A percentile compares a stretch with the other conserved stretches of the same genome.
Evolutionary conservation across 768 basidiomycete species (phyloP).

Genomic region (Suillus decipiens): DNA sequence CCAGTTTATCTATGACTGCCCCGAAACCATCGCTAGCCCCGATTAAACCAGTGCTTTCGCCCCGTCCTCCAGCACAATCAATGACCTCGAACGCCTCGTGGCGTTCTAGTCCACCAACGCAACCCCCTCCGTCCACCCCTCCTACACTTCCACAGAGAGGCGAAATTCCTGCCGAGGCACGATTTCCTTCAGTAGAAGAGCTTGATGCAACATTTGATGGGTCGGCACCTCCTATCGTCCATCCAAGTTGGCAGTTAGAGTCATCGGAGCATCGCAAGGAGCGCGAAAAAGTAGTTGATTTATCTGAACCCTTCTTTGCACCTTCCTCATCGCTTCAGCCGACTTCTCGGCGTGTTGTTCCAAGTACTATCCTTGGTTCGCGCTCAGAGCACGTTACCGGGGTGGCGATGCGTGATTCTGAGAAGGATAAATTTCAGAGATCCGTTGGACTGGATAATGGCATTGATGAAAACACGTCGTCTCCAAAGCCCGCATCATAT

Average conservation of each 20-base stretch:
- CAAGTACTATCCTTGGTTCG: constrained; percentile 32
- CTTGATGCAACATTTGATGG: constrained; percentile 58
- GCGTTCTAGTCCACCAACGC: constrained; percentile 21
- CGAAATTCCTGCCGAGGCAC: constrained; percentile 59
- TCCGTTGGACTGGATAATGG: constrained; percentile 20
- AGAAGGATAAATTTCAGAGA: constrained; percentile 14
- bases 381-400: constrained; percentile 63
- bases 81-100: constrained; percentile 20
- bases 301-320: constrained; percentile 23
- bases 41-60: constrained; percentile 30
- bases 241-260: constrained; percentile 21
- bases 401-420: constrained; percentile 47
- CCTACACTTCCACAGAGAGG: constrained; percentile 38
- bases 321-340: constrained; percentile 25
- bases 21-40: constrained; percentile 21
- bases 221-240: constrained; percentile 21
- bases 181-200: constrained; percentile 89
- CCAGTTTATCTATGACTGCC: constrained; percentile 18
- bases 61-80: constrained; percentile 25
- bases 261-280: constrained; percentile 3
- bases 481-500: constrained; percentile 20
- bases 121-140: constrained; percentile 29
- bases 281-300: constrained; percentile 22
- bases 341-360: constrained; percentile 21
- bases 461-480: constrained; percentile 12